Evolutionary conservation across 345 rosid genomes (phyloP), one percentile per base, ranked within the genome.

Genomic region (Dovyalis caffra): DNA sequence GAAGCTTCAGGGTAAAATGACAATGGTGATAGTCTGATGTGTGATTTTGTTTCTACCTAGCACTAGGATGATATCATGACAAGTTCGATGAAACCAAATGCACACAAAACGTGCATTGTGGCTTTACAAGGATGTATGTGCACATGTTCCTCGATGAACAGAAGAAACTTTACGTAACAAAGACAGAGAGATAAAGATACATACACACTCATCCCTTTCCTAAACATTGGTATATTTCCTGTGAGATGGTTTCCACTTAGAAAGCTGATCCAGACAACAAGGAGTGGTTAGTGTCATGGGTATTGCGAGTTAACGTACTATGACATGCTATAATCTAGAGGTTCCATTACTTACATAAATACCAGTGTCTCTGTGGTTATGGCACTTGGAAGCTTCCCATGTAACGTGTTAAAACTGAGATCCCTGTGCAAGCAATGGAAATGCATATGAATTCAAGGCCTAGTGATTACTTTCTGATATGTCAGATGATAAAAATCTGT

Each of bases 341-440:
- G 14, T 51, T 57, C 14, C 21, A 32, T 34, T 57, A 35, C 94
- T 82, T 84, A 90, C 94, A 82, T 3, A 72, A 85, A 86, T 72
- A 78, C 72, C 78, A 78, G 33, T 6, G 76, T 63, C 20, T 83
- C 77, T 75, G 85, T 80, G 8, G 61, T 72, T 15, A 80, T 84
- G 23, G 75, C 77, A 21, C 77, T 7, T 0, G 92, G 92, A 74
- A 90, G 70, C 63, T 57, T 34, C 69, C 94, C 94, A 38, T 68
- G 63, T 71, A 90, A 78, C 65, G 74, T 87, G 83, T 90, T 88
- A 66, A 88, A 90, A 83, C 90, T 90, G 83, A 88, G 75, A 82
- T 90, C 92, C 83, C 94, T 90, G 74, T 61, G 43, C 58, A 56
- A n/a, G 61, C 11, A 56, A 56, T 23, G 28, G 25, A 56, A 56